phyloP scores from a whole-genome alignment of 345 rosid genomes.

The Ailanthus altissimus region DNA sequence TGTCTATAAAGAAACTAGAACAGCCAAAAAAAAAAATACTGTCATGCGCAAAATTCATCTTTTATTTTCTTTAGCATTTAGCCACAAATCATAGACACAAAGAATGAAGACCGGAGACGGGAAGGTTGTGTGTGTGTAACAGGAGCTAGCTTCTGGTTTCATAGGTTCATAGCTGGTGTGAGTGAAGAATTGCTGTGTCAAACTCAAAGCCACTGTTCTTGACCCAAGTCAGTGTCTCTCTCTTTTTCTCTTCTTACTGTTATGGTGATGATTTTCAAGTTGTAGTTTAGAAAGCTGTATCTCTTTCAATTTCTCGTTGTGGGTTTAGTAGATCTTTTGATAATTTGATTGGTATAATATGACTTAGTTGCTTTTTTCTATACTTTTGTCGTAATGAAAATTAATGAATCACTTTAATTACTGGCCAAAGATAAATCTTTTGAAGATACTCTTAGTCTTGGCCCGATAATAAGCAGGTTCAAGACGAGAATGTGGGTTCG shows the following conservation, averaged over 20 bases:
- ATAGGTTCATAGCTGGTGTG: slow-evolving; percentile 35
- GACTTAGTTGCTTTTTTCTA: no score
- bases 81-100: no score
- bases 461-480: not conserved
- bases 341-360: no score
- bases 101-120: not conserved
- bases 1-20: no score
- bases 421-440: not conserved
- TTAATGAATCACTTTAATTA: not conserved
- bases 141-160: not conserved
- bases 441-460: no score
- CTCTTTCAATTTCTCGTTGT: no score
- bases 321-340: no score
- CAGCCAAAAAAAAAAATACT: no score
- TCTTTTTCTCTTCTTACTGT: not conserved
- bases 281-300: not conserved
- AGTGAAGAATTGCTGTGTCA: slow-evolving; percentile 41
- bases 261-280: no score
- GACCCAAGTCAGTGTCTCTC: slow-evolving; percentile 38
- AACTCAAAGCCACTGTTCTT: slow-evolving; percentile 44
- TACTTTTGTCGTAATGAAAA: no score
- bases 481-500: not conserved
- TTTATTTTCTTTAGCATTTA: no score
- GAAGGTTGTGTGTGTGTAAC: not conserved
- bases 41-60: no score